phyloP scores from a whole-genome alignment of 176 grass and related monocot species.

The Carex parvula region DNA sequence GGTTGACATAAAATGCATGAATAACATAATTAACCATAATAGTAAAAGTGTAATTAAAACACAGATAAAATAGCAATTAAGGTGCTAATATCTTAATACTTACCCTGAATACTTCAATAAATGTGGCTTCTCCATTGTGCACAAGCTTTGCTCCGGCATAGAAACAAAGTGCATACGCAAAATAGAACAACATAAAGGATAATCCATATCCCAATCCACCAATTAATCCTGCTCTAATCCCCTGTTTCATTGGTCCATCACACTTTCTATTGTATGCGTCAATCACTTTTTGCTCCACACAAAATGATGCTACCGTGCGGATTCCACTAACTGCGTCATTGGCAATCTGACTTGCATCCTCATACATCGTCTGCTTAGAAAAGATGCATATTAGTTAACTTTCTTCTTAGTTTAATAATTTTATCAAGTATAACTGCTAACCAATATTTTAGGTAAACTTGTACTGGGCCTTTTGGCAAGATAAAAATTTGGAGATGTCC shows the following conservation, averaged over 20 bases:
- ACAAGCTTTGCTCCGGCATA: slow-evolving; percentile 84
- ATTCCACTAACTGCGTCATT: slow-evolving; percentile 70
- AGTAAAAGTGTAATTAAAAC: background rate
- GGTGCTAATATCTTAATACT: background rate
- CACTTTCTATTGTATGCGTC: slow-evolving; percentile 57
- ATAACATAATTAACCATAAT: background rate
- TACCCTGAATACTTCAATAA: slow-evolving; percentile 75
- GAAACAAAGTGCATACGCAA: slow-evolving; percentile 71
- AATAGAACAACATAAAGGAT: slow-evolving; percentile 53
- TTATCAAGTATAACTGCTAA: background rate
- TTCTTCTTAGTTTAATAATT: background rate
- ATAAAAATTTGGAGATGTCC: background rate
- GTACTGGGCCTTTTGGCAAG: background rate
- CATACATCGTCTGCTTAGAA: slow-evolving; percentile 51
- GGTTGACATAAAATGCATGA: background rate
- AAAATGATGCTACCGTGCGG: slow-evolving; percentile 79
- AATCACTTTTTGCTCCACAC: slow-evolving; percentile 65
- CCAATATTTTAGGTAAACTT: background rate
- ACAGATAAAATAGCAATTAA: background rate
- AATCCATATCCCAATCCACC: slow-evolving; percentile 83
- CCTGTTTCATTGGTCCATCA: slow-evolving; percentile 51
- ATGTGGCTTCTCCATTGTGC: slow-evolving; percentile 51
- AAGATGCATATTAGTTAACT: background rate
- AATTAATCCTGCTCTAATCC: slow-evolving; percentile 53
- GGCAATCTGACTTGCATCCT: slow-evolving; percentile 79